Conservation (phyloP, 2,329 filamentous ascomycete genomes). For the Cryphonectria nitschkei region DNA sequence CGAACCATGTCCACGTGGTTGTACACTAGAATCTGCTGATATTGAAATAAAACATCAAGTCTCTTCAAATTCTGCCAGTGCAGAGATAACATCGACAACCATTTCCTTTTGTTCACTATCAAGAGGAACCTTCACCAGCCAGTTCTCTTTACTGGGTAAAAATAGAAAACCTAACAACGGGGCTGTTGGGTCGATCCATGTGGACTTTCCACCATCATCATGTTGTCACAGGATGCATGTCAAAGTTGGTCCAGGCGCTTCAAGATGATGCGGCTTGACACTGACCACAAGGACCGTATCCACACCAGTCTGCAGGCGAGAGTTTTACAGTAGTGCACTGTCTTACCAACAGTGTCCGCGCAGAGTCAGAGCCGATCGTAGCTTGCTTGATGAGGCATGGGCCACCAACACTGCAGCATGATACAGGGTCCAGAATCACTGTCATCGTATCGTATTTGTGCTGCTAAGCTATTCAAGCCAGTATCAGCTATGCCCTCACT, state of each 20-base stretch:
- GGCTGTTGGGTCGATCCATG: neutral
- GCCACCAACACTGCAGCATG: neutral
- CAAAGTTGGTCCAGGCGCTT: neutral
- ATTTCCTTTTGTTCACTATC: neutral
- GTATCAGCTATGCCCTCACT: constrained; percentile 7
- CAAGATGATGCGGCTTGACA: neutral
- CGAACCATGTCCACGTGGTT: no score
- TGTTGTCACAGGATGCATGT: neutral
- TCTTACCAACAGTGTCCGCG: neutral
- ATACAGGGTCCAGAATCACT: neutral
- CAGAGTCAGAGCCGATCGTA: neutral
- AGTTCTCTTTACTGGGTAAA: neutral
- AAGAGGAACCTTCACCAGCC: neutral
- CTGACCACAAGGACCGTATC: neutral
- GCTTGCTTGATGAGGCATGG: neutral
- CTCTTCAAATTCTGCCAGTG: neutral
- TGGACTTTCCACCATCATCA: neutral
- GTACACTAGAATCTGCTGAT: no score
- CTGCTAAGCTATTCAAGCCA: constrained; percentile 21
- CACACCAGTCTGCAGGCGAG: neutral
- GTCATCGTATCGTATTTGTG: constrained; percentile 11
- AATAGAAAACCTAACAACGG: neutral
- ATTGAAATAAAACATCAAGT: neutral
- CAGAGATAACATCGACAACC: no score
- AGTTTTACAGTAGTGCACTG: neutral